Evolutionary conservation across 2,329 filamentous ascomycete genomes (phyloP).

Genomic region (Pseudonectria foliicola): DNA sequence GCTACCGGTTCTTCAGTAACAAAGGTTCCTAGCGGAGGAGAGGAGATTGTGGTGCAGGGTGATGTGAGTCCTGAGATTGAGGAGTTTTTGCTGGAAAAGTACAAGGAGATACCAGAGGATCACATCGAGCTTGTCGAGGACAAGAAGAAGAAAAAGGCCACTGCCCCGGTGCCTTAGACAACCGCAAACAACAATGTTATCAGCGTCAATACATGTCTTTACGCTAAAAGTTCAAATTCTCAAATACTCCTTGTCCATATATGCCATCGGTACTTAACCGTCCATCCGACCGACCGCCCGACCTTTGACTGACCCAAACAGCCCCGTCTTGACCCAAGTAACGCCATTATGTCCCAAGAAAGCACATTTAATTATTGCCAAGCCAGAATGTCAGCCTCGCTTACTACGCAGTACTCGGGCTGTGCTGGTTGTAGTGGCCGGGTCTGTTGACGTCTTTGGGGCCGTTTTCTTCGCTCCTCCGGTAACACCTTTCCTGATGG

Average conservation of each 20-base stretch:
- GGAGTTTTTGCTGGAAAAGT: constrained; percentile 84
- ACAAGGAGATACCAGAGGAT: constrained; percentile 84
- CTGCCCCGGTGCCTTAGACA: constrained; percentile 5
- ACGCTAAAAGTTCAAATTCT: constrained; percentile 13
- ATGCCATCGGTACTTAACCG: constrained; percentile 5
- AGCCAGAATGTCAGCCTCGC: constrained; percentile 31
- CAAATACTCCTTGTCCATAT: constrained; percentile 9
- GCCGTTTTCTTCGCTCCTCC: constrained; percentile 44
- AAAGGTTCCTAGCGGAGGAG: constrained; percentile 74
- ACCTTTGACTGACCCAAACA: constrained; percentile 8
- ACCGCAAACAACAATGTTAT: constrained; percentile 8
- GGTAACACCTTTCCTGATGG: constrained; percentile 45
- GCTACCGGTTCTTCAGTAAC: constrained; percentile 91
- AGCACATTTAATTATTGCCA: constrained; percentile 7
- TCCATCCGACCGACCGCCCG: too few species aligned
- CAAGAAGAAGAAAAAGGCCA: constrained; percentile 71
- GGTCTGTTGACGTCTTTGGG: constrained; percentile 32
- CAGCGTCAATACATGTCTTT: constrained; percentile 7
- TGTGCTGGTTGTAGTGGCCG: constrained; percentile 36
- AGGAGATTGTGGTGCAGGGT: constrained; percentile 97
- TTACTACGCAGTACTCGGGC: constrained; percentile 53
- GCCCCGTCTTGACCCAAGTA: constrained; percentile 10
- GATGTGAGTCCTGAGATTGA: constrained; percentile 92
- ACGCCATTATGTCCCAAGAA: constrained; percentile 15
- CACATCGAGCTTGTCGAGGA: constrained; percentile 94